Percentiles rank a stretch among this genome's conserved stretches.
Evolutionary conservation across 768 basidiomycete species (phyloP).

Genomic region (Naganishia onofrii): DNA sequence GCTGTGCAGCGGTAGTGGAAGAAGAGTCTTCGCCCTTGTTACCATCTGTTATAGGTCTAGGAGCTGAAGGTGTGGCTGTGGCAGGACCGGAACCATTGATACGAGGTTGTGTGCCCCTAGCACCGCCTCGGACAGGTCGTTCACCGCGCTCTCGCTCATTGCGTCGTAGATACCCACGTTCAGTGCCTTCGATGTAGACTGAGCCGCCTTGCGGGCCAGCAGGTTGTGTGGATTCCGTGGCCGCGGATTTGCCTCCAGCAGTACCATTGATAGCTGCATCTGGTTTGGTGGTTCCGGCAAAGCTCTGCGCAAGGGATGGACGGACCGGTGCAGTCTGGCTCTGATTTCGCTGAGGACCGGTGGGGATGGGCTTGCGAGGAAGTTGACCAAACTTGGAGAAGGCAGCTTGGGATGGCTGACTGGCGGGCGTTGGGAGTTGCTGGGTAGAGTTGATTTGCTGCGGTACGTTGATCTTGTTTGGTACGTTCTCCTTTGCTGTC

Average conservation of each 20-base stretch:
- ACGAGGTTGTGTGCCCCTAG: background rate
- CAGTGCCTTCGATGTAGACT: background rate
- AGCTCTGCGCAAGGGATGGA: background rate
- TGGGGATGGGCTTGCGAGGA: conserved; percentile 21
- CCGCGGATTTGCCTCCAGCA: background rate
- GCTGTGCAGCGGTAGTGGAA: background rate
- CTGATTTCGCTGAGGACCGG: conserved; percentile 18
- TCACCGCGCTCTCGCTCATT: conserved; percentile 13
- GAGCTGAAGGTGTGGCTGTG: background rate
- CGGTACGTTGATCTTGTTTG: conserved; percentile 21
- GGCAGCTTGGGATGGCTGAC: conserved; percentile 14
- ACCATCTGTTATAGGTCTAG: background rate
- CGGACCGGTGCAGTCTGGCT: conserved; percentile 13
- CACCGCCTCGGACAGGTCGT: conserved; percentile 10
- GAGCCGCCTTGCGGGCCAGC: background rate
- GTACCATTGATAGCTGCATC: conserved; percentile 1
- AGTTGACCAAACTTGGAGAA: conserved; percentile 22
- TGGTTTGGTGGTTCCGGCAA: conserved; percentile 3
- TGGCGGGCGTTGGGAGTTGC: conserved; percentile 11
- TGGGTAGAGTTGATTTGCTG: conserved; percentile 18
- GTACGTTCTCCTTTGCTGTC: conserved; percentile 1
- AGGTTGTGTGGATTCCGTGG: conserved; percentile 9
- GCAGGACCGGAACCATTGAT: conserved; percentile 2
- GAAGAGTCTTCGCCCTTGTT: background rate
- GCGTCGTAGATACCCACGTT: conserved; percentile 9